These are phyloP conservation scores for Camelina sativa DNA, from an alignment of 345 rosid species.

Conservation along the genomic window DNA sequence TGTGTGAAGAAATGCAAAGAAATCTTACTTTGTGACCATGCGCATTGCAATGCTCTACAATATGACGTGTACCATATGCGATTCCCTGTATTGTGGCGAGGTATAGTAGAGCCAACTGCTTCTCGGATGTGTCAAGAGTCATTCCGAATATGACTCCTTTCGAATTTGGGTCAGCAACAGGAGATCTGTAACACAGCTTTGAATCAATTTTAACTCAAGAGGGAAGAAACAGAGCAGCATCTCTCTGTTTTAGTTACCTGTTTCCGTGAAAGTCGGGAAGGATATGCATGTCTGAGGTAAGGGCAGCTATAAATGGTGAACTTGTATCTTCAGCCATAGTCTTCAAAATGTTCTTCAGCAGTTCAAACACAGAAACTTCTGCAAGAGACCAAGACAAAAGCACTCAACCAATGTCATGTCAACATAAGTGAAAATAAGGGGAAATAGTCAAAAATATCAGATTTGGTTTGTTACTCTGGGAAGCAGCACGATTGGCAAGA, in stretches of 20 bases:
- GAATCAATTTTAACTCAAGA: conserved; percentile 31
- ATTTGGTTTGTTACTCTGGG: conserved; percentile 57
- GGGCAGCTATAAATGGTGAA: conserved; percentile 81
- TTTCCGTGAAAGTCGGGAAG: conserved; percentile 96
- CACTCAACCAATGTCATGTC: neutral
- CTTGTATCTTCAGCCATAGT: conserved; percentile 56
- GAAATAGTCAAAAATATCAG: neutral
- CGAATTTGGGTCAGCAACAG: conserved; percentile 84
- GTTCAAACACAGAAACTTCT: conserved; percentile 79
- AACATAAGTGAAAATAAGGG: neutral
- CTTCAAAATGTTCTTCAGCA: conserved; percentile 68
- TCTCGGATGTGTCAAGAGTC: conserved; percentile 86
- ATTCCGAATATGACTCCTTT: conserved; percentile 84
- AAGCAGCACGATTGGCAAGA: conserved; percentile 93
- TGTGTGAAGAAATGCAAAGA: neutral
- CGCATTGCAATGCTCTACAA: conserved; percentile 87
- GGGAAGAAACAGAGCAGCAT: neutral
- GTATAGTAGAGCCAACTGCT: conserved; percentile 81
- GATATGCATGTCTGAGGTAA: conserved; percentile 76
- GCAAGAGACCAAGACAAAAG: conserved; percentile 36
- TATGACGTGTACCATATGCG: conserved; percentile 95
- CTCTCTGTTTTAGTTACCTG: conserved; percentile 52
- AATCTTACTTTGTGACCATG: conserved; percentile 84
- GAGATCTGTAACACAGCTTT: conserved; percentile 67
- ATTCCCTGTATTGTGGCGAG: conserved; percentile 82